Base-by-base conservation (phyloP, 2,329 filamentous ascomycete genomes). In the Gliomastix tumulicola region DNA sequence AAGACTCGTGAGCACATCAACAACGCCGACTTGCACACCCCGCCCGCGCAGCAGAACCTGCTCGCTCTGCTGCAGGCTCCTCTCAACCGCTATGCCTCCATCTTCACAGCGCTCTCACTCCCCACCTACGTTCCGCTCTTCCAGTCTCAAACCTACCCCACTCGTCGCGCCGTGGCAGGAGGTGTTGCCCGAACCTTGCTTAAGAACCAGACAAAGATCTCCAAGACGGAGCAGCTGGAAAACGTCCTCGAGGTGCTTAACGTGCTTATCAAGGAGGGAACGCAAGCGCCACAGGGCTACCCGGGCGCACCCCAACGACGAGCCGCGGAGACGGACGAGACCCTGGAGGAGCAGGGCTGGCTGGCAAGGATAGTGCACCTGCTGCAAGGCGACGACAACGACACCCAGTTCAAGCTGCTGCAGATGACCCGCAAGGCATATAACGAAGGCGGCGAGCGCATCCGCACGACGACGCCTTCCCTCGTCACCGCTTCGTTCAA, bases 331-430 rank as follows among this genome's bases (percentile, higher is more conserved):
- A 97, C 92, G 1, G 92, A 98, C 43, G 94, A 98, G 65, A 97
- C 90, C 0, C 80, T 97, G 52, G 90, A 98, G 61, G 92, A 98
- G 63, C 92, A 98, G 68, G 92, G 92, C 35, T 96, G 88, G 88
- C 71, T 98, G 37, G 92, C 92, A 23, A 77, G 92, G 49, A 82
- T 98, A 53, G 80, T 96, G 15, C 92, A 98, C 62, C 69, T 96
- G 38, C 77, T 98, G 36, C 73, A 87, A 39, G 84, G 79, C 31
- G 71, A 86, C 23, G 78, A 94, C 55, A 97, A 97, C 52, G 88
- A 95, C 49, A 94, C 84, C 1, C 92, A 98, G 56, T 92, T 95
- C 65, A 88, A 88, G 65, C 79, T 98, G 32, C 74, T 98, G 21
- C 90, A 97, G 68, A 80, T 86, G 57, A 81, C 84, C 3, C 80